Percentiles rank a stretch among this genome's conserved stretches.
Conservation (phyloP, 2,329 filamentous ascomycete genomes). For the Colletotrichum sp. region DNA sequence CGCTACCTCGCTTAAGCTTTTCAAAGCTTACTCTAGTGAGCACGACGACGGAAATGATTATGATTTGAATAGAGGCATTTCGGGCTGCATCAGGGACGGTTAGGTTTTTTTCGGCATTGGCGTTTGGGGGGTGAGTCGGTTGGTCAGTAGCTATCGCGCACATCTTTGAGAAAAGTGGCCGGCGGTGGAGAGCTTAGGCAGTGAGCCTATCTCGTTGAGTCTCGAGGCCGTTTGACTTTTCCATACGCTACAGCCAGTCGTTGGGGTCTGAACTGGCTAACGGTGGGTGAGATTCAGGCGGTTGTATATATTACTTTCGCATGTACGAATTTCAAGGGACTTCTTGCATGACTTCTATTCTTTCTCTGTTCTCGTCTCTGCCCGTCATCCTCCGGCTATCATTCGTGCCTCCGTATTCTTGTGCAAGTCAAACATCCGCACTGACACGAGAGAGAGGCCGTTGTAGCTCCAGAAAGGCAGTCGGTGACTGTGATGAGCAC, state of each 20-base stretch:
- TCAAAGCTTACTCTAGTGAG: neutral
- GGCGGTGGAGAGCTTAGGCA: neutral
- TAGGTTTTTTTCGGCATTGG: neutral
- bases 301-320: neutral
- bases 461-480: neutral
- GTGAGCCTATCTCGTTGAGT: neutral
- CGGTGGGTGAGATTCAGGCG: neutral
- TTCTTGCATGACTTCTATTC: neutral
- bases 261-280: neutral
- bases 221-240: neutral
- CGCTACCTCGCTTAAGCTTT: slow-evolving; percentile 69
- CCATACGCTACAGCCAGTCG: neutral
- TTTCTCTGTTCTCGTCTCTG: neutral
- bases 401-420: neutral
- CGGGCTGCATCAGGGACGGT: neutral
- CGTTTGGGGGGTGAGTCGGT: neutral
- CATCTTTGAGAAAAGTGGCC: neutral
- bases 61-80: slow-evolving; percentile 3
- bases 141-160: neutral
- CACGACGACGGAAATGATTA: neutral
- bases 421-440: neutral
- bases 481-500: accelerated
- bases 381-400: neutral
- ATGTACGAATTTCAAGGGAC: neutral
- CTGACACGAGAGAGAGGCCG: neutral